Base-by-base conservation (phyloP, 75 land plant genomes). In the Cunninghamia lanceolata region DNA sequence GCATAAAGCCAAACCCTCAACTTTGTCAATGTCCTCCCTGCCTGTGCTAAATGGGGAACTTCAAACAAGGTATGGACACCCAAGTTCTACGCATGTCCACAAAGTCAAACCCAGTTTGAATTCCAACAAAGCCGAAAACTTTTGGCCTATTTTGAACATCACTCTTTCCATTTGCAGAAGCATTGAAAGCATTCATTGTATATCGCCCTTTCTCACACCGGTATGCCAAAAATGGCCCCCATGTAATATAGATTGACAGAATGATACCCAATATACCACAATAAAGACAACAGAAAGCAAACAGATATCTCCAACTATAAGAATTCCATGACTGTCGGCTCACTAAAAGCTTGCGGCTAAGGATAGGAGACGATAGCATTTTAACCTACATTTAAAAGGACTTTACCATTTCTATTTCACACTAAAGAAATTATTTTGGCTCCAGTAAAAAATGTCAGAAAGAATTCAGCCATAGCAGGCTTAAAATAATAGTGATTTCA, bases 61-160 rank as follows among this genome's bases (percentile, higher is more conserved):
- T n/a, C n/a, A n/a, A n/a, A n/a, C n/a, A n/a, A n/a, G n/a, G n/a
- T n/a, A n/a, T n/a, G n/a, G n/a, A n/a, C n/a, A n/a, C n/a, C n/a
- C n/a, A 82, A 0, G 96, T 90, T 70, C 89, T 89, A 82, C 99
- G 78, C 70, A 96, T 59, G 16, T 94, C 95, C 0, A 80, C 86
- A 0, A 96, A 98, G 16, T 86, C 95, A 68, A 98, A 98, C 15
- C 99, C 99, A n/a, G 98, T 98, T 84, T 96, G 96, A 54, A 98
- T 94, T 84, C 99, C 99, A 0, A 98, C 99, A 82, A 98, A 93
- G 1, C 93, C 99, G 89, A 94, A 85, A 59, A 96, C 94, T 85
- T 95, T 96, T 14, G 90, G 93, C 88, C 98, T 74, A 74, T 15
- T 34, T 36, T 34, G 77, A 32, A 35, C 1, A 36, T 34, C 14